Evolutionary conservation across 2,329 filamentous ascomycete species (phyloP), one percentile per base, ranked within the genome.

Genomic region (Clonostachys byssicola): DNA sequence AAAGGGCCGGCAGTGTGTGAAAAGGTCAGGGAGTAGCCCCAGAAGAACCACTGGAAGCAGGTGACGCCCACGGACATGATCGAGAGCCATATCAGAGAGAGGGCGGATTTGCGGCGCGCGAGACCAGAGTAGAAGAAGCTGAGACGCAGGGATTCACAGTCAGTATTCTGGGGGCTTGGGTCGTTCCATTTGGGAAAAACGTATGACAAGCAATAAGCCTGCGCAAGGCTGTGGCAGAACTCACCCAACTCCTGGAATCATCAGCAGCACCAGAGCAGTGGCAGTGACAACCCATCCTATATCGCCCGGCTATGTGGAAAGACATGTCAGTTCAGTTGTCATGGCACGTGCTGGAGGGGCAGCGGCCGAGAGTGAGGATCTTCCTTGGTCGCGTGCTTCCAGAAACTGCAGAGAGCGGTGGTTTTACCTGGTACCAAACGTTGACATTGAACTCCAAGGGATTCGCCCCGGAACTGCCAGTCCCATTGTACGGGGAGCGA

Each of bases 11-110:
- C 86, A 3, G 78, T 76, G 67, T 92, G 89, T 14, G 89, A 94
- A 64, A 92, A 94, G 43, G 88, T 82, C 12, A 94, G 70, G 5
- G 87, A 91, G 64, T 89, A 94, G 39, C 89, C 89, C 89, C 89
- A 94, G 75, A 94, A 90, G 74, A 95, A 95, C 91, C 91, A 96
- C 66, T 95, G 90, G 68, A 95, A 95, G 23, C 84, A 86, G 35
- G 89, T 85, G 44, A 95, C 86, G 12, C 86, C 90, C 2, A 85
- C 83, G 17, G 89, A 81, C 88, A 95, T 95, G 61, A 95, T 76
- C 5, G 89, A 92, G 20, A 95, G 83, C 89, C 89, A 95, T 66
- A 96, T 89, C 51, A 96, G 74, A 18, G 90, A 94, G 46, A 96
- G 75, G 8, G 91, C 91, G 0, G 90, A 95, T 71, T 95, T 96